Percentiles rank a stretch among this genome's conserved stretches.
phyloP scores from a whole-genome alignment of 257 asterid species.

The Nicotiana tabacum region DNA sequence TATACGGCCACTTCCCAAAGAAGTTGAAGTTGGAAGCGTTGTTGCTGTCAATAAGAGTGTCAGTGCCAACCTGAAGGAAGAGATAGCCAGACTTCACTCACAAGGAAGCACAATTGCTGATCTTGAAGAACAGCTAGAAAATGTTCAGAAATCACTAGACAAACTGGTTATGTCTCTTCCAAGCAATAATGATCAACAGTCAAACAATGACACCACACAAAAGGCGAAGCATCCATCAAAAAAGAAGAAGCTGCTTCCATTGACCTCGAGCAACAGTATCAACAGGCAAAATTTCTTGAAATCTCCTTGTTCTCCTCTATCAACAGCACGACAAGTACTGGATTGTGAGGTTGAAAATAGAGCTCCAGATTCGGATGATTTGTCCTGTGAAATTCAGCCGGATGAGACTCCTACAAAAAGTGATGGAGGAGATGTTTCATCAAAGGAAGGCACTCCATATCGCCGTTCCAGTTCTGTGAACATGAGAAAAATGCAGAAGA shows the following conservation, averaged over 20 bases:
- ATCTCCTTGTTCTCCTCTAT: conserved; percentile 88
- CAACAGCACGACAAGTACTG: conserved; percentile 57
- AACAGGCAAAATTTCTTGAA: conserved; percentile 63
- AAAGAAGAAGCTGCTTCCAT: conserved; percentile 69
- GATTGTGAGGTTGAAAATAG: conserved; percentile 61
- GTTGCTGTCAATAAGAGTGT: conserved; percentile 75
- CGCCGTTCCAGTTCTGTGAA: conserved; percentile 91
- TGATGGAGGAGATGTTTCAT: conserved; percentile 69
- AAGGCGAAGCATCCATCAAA: conserved; percentile 56
- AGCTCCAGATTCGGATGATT: conserved; percentile 60
- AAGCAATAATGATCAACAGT: conserved; percentile 42
- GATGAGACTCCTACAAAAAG: conserved; percentile 82
- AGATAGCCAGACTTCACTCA: conserved; percentile 88
- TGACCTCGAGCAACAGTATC: conserved; percentile 62
- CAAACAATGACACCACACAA: conserved; percentile 34
- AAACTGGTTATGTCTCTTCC: conserved; percentile 85
- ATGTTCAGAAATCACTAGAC: conserved; percentile 90
- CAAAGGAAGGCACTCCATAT: conserved; percentile 86
- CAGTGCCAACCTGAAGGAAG: conserved; percentile 89
- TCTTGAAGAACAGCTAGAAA: conserved; percentile 90
- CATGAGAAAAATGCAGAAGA: conserved; percentile 93
- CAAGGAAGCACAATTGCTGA: conserved; percentile 90
- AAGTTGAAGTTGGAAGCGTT: conserved; percentile 46
- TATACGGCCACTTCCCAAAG: conserved; percentile 42
- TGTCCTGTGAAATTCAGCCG: conserved; percentile 47